Base-by-base conservation (phyloP, 257 asterid genomes). In the Fraxinus pennsylvanica region DNA sequence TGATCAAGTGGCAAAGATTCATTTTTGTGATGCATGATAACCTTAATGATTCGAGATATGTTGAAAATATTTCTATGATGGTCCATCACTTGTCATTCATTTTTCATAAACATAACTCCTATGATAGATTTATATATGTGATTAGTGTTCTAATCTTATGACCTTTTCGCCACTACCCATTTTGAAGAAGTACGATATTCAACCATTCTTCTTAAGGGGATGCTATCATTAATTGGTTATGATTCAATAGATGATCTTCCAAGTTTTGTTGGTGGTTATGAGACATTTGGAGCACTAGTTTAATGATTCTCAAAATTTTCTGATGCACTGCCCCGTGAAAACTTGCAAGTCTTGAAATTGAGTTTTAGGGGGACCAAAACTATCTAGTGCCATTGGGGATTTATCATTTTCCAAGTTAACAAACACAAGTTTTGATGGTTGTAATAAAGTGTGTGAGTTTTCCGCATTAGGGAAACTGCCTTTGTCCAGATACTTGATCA, bases 181-280 rank as follows among this genome's bases (percentile, higher is more conserved):
- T 69, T 72, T 72, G 5, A 68, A 71, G 71, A 82, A 71, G 75
- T 65, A 79, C 43, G 38, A 7, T 8, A 45, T 79, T 45, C 54
- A 45, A 45, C 43, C 32, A 76, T 76, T 74, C 54, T 19, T 72
- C 69, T 80, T 73, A 2, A 45, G 71, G 65, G 33, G 74, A 79
- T 74, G 33, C 74, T 83, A 17, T 80, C 86, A 59, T 77, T 83
- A 45, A 73, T 81, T 7, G 76, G 3, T 41, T 41, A 82, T 29
- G 73, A 83, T 71, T 83, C 84, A 5, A 72, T 80, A 17, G 59
- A 45, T 74, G 84, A 80, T 78, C 79, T 83, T 13, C 84, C 84
- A 21, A 79, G 61, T 72, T 69, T 80, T 50, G 74, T 80, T 25
- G 75, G 80, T 77, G 9, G 33, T 74, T 73, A 76, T 52, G 47